These are phyloP conservation scores for Prunus yedoensis DNA, from an alignment of 331 rosid species.

Conservation along the genomic window DNA sequence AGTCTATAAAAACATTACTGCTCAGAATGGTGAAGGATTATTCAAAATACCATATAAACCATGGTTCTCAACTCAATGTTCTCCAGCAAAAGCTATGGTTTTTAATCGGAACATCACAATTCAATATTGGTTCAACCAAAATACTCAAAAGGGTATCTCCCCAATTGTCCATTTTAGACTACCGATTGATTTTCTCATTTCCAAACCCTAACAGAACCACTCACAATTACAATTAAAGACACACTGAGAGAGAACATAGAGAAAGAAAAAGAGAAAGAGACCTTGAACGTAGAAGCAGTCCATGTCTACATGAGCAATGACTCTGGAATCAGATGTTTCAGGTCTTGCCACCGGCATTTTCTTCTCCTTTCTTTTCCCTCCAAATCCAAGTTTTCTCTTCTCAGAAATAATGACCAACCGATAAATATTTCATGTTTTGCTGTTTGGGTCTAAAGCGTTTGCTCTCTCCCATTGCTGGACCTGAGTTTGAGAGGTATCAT, in stretches of 20 bases:
- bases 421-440: not conserved
- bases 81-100: slow-evolving; percentile 1
- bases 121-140: not conserved
- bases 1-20: not conserved
- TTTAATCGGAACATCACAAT: not conserved
- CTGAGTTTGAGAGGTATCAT: no score
- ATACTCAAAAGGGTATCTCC: slow-evolving; percentile 13
- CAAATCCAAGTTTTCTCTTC: not conserved
- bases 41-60: not conserved
- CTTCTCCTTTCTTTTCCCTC: slow-evolving; percentile 26
- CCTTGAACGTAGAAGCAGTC: slow-evolving; percentile 99
- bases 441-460: no score
- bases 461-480: no score
- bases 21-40: not conserved
- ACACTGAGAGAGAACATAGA: not conserved
- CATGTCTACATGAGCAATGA: slow-evolving; percentile 86
- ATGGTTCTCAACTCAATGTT: not conserved
- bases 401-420: not conserved
- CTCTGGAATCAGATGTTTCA: slow-evolving; percentile 70
- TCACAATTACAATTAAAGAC: not conserved
- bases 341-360: slow-evolving; percentile 82
- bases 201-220: slow-evolving; percentile 15
- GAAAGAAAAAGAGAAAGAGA: slow-evolving; percentile 13
- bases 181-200: not conserved
- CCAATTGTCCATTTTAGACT: not conserved